Base-by-base conservation (phyloP, 441 rosid species). In the Isatis lusitanica region DNA sequence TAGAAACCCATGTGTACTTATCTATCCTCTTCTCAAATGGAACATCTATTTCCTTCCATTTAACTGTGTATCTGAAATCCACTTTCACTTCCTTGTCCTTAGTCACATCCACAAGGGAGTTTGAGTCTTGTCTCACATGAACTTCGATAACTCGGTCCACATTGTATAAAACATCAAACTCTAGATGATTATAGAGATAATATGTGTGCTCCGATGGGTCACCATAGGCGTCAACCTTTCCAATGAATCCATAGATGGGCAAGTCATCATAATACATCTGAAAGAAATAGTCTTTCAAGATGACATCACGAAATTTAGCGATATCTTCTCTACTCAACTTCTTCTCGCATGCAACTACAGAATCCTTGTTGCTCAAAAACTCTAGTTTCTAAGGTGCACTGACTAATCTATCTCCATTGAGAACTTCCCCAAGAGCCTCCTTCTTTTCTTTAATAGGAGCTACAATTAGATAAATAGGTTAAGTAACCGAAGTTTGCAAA, bases 201-300 rank as follows among this genome's bases (percentile, higher is more conserved):
- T 81, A 81, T 51, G 58, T 78, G 68, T 74, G 81, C 16, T 81
- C 82, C 4, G 85, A 78, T 0, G 90, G 86, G 47, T 86, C 80
- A 13, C 74, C 47, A 39, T 60, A 81, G 39, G 79, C 75, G 42
- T 80, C 85, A 78, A 83, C 83, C 73, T 77, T 81, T 30, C 88
- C 90, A 10, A 84, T 66, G 70, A 86, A 86, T 36, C 87, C 88
- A 86, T 84, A 86, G 30, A 86, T 77, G 4, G 90, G 90, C 60
- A 86, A 75, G 78, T 86, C 90, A 71, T 84, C 90, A 78, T 78
- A 86, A 73, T 86, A 86, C 90, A 84, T 86, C 75, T 84, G 90
- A 69, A 86, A 86, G 80, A 83, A 84, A 46, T 84, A 86, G 72
- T 84, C 88, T 69, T 80, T 81, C 6, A 72, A 28, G 21, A 86